These are phyloP conservation scores for Diplodia seriata DNA, from an alignment of 2,329 filamentous ascomycete species.

Conservation along the genomic window DNA sequence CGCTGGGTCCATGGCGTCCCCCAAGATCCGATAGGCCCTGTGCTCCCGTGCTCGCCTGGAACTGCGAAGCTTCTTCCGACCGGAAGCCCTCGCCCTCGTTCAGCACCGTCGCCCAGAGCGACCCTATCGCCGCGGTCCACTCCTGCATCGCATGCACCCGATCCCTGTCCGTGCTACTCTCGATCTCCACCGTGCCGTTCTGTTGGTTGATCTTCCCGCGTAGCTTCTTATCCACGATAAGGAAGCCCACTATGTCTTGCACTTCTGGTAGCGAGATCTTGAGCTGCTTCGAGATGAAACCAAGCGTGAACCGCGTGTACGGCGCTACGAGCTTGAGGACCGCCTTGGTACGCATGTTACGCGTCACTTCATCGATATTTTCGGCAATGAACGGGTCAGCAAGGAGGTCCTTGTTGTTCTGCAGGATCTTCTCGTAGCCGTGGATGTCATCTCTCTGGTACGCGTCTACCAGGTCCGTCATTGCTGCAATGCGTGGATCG, in stretches of 20 bases:
- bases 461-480: conserved; percentile 96
- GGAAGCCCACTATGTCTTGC: conserved; percentile 91
- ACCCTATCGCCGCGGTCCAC: conserved; percentile 73
- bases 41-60: conserved; percentile 36
- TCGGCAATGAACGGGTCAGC: conserved; percentile 96
- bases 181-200: conserved; percentile 81
- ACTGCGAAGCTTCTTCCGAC: conserved; percentile 53
- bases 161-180: conserved; percentile 74
- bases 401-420: conserved; percentile 86
- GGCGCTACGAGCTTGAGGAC: conserved; percentile 92
- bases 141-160: conserved; percentile 75
- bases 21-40: conserved; percentile 36
- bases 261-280: conserved; percentile 86
- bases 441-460: conserved; percentile 96
- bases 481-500: conserved; percentile 91
- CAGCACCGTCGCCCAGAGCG: conserved; percentile 75
- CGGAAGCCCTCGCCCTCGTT: conserved; percentile 78
- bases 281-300: conserved; percentile 86
- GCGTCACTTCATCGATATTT: conserved; percentile 98
- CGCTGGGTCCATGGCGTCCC: conserved; percentile 40
- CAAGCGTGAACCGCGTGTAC: conserved; percentile 88
- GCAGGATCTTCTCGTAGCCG: conserved; percentile 84
- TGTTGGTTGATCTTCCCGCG: conserved; percentile 89
- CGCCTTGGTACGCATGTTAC: conserved; percentile 97
- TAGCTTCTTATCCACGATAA: conserved; percentile 90